Evolutionary conservation across 1,284 basidiomycete species (phyloP).

Genomic region (Ceratorhiza oryzae-sativae): DNA sequence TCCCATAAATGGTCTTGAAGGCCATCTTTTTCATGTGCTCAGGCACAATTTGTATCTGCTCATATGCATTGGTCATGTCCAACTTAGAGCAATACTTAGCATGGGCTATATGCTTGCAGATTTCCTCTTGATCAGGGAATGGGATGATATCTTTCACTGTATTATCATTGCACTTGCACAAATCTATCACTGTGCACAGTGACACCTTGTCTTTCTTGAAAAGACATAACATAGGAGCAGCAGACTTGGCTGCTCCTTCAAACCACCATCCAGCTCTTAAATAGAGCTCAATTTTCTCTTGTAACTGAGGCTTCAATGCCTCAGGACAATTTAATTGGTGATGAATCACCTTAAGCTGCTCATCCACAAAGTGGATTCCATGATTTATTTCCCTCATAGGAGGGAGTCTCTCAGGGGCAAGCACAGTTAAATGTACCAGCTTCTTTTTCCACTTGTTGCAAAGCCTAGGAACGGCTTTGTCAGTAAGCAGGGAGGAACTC

Average conservation of each 20-base stretch:
- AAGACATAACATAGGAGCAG: too few relatives aligned
- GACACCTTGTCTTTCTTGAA: too few relatives aligned
- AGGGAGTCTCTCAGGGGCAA: background rate
- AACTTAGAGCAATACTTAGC: too few relatives aligned
- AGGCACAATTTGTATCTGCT: too few relatives aligned
- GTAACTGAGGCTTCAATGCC: conserved; percentile 14
- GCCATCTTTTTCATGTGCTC: too few relatives aligned
- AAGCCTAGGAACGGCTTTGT: background rate
- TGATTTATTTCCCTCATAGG: conserved; percentile 34
- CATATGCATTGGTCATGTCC: too few relatives aligned
- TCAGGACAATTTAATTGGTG: conserved; percentile 19
- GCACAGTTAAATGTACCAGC: background rate
- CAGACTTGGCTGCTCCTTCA: conserved; percentile 46
- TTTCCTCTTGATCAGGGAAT: too few relatives aligned
- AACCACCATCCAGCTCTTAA: conserved; percentile 48
- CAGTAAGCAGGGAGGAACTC: background rate
- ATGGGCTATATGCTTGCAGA: too few relatives aligned
- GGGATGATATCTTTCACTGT: too few relatives aligned
- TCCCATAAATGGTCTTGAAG: too few relatives aligned
- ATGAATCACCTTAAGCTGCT: background rate
- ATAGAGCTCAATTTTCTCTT: conserved; percentile 45
- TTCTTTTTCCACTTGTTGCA: background rate
- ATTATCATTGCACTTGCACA: too few relatives aligned
- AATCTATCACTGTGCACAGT: too few relatives aligned
- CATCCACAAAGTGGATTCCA: conserved; percentile 32